phyloP scores from a whole-genome alignment of 2,329 filamentous ascomycete genomes.

The Aspergillus caelatus region DNA sequence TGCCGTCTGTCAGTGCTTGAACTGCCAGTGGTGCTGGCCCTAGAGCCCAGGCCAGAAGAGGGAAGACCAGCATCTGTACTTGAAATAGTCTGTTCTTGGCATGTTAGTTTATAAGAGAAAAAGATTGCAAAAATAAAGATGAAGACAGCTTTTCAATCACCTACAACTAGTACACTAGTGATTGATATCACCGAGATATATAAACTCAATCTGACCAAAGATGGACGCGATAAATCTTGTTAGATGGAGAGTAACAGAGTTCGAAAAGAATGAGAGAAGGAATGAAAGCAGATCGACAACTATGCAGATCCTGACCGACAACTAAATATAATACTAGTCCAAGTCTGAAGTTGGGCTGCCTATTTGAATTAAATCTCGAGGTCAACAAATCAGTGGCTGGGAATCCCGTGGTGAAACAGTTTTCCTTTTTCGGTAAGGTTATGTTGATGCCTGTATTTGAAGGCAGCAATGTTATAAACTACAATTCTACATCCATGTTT shows the following conservation, averaged over 20 bases:
- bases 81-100: neutral
- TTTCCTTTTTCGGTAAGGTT: neutral
- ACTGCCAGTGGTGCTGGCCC: neutral
- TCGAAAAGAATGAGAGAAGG: neutral
- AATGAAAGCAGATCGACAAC: neutral
- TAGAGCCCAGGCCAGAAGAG: neutral
- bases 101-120: neutral
- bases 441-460: neutral
- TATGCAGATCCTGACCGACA: neutral
- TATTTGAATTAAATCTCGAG: neutral
- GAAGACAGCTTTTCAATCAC: neutral
- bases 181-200: neutral
- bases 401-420: neutral
- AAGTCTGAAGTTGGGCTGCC: neutral
- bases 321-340: neutral
- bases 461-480: neutral
- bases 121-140: no score
- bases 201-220: neutral
- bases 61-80: neutral
- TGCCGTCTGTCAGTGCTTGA: neutral
- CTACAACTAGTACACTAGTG: neutral
- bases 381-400: slow-evolving; percentile 6
- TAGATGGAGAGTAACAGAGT: neutral
- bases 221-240: neutral
- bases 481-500: no score